phyloP scores from a whole-genome alignment of 1,284 basidiomycete species.

The Puccinia horiana region DNA sequence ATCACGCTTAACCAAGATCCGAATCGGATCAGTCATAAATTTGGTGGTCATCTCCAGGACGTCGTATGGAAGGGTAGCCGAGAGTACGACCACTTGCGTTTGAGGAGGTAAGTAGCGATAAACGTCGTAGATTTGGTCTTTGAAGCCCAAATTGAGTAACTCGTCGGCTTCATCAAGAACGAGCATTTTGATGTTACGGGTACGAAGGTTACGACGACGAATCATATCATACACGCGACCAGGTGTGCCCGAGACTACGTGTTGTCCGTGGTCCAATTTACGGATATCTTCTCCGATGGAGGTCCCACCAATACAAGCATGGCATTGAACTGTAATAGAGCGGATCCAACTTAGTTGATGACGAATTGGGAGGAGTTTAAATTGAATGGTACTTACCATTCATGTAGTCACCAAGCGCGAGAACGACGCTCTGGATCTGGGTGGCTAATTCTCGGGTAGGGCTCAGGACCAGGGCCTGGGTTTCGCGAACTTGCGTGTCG shows the following conservation, averaged over 20 bases:
- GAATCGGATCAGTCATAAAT: constrained; percentile 99
- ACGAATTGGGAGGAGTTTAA: constrained; percentile 64
- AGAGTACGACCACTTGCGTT: constrained; percentile 94
- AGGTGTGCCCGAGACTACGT: constrained; percentile 95
- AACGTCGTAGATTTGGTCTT: constrained; percentile 99
- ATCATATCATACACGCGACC: constrained; percentile 99
- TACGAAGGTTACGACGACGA: constrained; percentile 84
- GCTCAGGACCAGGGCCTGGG: constrained; percentile 92
- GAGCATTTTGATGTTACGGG: constrained; percentile 99
- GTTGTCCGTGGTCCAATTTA: constrained; percentile 96
- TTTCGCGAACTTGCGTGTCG: constrained; percentile 91
- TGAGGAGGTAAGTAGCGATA: constrained; percentile 97
- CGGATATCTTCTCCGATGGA: constrained; percentile 97
- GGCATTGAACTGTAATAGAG: constrained; percentile 62
- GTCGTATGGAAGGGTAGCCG: constrained; percentile 93
- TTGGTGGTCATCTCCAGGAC: constrained; percentile 99
- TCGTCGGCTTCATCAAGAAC: constrained; percentile 98
- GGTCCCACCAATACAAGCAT: constrained; percentile 97
- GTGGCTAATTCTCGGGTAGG: constrained; percentile 82
- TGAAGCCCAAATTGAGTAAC: constrained; percentile 96
- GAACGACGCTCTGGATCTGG: constrained; percentile 71
- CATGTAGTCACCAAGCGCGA: not conserved
- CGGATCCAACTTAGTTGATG: constrained; percentile 68
- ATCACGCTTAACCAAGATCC: constrained; percentile 99
- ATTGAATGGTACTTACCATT: not conserved